Evolutionary conservation across 1,284 basidiomycete species (phyloP), one percentile per base, ranked within the genome.

Genomic region (Ustilago xerochloae): DNA sequence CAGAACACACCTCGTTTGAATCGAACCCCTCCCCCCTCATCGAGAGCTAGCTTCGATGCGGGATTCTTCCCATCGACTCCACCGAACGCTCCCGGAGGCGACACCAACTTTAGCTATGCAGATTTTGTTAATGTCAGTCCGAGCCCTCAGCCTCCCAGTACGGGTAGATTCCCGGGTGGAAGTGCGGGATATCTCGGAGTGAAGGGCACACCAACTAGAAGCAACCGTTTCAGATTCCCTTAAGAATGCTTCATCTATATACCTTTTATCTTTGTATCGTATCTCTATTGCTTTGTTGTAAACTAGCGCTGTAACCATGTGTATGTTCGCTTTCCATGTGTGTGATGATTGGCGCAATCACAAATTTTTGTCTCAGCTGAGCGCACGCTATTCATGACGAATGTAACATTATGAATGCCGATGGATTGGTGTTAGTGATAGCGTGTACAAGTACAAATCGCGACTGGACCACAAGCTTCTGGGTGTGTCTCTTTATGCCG

Each of bases 41-140:
- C 43, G 9, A 52, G 39, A 29, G 43, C 7, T 6, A 20, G 15
- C 7, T 59, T 63, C 16, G 49, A 63, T 5, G 12, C 8, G 2
- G 18, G 24, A 15, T 26, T 39, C 36, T 38, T 52, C 20, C 49
- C 64, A 7, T 41, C 46, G 2, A 61, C 58, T 7, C 59, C 69
- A 28, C 61, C 58, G 3, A 53, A 65, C 35, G 54, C 75, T 24
- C 47, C 68, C 8, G 59, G 73, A 26, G 64, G 72, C 18, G 77
- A 76, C 13, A 64, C 75, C 4, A 64, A 62, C n/a, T 76, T 79
- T 29, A 53, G 55, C 62, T 77, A 77, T 32, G 71, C 71, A n/a
- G 77, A 77, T 28, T 79, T 77, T 29, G 64, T 79, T 22, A 76
- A 77, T 41, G 74, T 77, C 15, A 72, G 67, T 8, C 77, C 77